Evolutionary conservation across 2,329 filamentous ascomycete genomes (phyloP).

Genomic region (Colletotrichum sojae): DNA sequence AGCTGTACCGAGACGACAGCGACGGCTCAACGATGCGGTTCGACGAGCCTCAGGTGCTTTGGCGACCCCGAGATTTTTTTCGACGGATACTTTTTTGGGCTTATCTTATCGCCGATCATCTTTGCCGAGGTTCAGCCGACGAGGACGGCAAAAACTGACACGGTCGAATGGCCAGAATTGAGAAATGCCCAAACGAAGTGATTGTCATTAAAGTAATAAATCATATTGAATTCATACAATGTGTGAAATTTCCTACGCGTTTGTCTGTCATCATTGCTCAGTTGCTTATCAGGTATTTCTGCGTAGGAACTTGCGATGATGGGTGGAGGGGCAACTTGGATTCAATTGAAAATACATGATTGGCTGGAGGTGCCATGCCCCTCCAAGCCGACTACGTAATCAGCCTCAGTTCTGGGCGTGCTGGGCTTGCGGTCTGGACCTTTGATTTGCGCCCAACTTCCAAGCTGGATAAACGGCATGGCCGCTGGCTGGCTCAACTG

Average conservation of each 20-base stretch:
- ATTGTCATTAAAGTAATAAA: no score
- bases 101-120: slow-evolving; percentile 32
- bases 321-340: neutral
- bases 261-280: no score
- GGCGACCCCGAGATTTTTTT: slow-evolving; percentile 29
- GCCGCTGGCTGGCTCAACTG: neutral
- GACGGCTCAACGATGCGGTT: slow-evolving; percentile 23
- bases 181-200: no score
- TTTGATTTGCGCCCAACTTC: neutral
- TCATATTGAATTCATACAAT: no score
- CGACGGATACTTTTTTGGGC: slow-evolving; percentile 21
- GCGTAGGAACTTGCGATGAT: no score
- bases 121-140: slow-evolving; percentile 26
- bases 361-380: neutral
- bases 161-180: no score
- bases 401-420: neutral
- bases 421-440: neutral
- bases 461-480: neutral
- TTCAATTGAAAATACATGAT: neutral
- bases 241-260: no score
- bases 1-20: slow-evolving; percentile 5
- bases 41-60: slow-evolving; percentile 12
- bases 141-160: no score
- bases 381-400: neutral
- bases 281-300: no score